Percentiles rank a stretch among this genome's conserved stretches.
These are phyloP conservation scores for Agapanthus africanus DNA, from an alignment of 106 monocot species.

Conservation along the genomic window DNA sequence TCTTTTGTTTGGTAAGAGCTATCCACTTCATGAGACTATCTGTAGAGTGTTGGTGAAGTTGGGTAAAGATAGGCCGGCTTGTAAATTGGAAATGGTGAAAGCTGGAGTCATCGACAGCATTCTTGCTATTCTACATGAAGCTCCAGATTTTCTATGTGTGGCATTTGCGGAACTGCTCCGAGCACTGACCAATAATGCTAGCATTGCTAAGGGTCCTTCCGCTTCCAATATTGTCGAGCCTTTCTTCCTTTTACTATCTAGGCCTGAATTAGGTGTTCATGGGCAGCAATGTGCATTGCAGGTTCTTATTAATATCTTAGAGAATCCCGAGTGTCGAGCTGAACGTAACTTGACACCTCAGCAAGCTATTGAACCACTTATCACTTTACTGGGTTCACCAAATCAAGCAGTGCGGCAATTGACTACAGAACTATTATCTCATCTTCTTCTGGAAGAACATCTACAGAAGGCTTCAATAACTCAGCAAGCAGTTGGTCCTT, in stretches of 20 bases:
- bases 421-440: constrained; percentile 86
- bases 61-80: constrained; percentile 85
- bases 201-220: constrained; percentile 80
- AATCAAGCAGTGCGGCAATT: constrained; percentile 81
- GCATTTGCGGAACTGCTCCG: constrained; percentile 84
- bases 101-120: constrained; percentile 83
- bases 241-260: constrained; percentile 60
- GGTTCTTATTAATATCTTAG: constrained; percentile 90
- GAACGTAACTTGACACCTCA: constrained; percentile 62
- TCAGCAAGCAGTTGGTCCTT: constrained; percentile 75
- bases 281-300: constrained; percentile 84
- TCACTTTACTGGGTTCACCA: constrained; percentile 68
- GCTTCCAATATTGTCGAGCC: constrained; percentile 84
- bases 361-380: constrained; percentile 76
- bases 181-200: constrained; percentile 92
- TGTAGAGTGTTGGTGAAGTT: constrained; percentile 78
- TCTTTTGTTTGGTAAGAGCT: constrained; percentile 64
- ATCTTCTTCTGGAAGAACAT: constrained; percentile 82
- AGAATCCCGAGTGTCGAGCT: constrained; percentile 77
- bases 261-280: constrained; percentile 68
- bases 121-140: constrained; percentile 73
- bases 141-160: constrained; percentile 82
- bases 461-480: constrained; percentile 66
- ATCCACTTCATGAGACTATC: constrained; percentile 69
- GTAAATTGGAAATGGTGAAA: constrained; percentile 95